These are phyloP conservation scores for Saturnispora saitoi DNA, from an alignment of 805 yeast species.

Conservation along the genomic window DNA sequence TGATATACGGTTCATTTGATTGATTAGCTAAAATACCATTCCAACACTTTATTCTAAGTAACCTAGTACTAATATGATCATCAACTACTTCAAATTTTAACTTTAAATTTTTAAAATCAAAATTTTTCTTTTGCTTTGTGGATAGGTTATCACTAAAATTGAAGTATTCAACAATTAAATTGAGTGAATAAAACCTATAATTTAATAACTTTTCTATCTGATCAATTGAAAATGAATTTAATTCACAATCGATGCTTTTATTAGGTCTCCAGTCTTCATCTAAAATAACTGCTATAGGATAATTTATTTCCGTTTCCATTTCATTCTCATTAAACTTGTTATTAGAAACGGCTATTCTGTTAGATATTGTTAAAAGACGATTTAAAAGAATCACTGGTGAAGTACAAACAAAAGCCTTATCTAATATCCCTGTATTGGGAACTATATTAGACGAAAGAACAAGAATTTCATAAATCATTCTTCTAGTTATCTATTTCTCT, in stretches of 20 bases:
- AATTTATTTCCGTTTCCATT: slow-evolving; percentile 7
- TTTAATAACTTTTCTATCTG: slow-evolving; percentile 12
- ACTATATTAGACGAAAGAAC: not conserved
- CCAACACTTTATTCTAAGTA: slow-evolving; percentile 35
- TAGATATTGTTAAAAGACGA: not conserved
- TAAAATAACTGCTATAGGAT: slow-evolving; percentile 6
- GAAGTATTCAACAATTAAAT: slow-evolving; percentile 14
- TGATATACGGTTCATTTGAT: slow-evolving; percentile 19
- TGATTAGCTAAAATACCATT: slow-evolving; percentile 22
- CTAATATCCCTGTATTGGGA: not conserved
- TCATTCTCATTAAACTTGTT: not conserved
- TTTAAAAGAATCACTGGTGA: not conserved
- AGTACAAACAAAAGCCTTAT: not conserved
- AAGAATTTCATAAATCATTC: not conserved
- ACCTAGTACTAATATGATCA: slow-evolving; percentile 19
- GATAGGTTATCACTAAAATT: slow-evolving; percentile 8
- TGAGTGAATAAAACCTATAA: slow-evolving; percentile 25
- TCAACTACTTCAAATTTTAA: slow-evolving; percentile 7
- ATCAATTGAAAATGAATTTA: slow-evolving; percentile 2
- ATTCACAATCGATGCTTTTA: not conserved
- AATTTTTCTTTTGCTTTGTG: not conserved
- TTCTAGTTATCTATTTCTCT: not conserved
- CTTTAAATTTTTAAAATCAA: not conserved
- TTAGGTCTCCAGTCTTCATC: not conserved
- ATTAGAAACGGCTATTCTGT: not conserved